Conservation (phyloP, 2,329 filamentous ascomycete species). For the Diaporthe sp. region DNA sequence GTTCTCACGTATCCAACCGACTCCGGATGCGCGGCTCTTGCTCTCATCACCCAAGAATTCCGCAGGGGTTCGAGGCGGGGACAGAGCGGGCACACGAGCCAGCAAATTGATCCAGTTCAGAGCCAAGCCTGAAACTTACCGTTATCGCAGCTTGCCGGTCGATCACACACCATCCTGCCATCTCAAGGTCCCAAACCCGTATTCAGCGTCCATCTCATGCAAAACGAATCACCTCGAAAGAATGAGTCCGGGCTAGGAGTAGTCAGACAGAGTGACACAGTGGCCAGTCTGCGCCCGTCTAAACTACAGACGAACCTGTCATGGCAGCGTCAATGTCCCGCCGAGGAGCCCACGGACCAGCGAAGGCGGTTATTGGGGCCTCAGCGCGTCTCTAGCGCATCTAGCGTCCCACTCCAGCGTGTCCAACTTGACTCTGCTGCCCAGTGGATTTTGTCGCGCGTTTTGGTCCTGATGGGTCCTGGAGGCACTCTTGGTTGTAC, state of each 20-base stretch:
- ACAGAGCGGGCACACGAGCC: neutral
- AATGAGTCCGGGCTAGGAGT: neutral
- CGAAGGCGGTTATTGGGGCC: slow-evolving; percentile 35
- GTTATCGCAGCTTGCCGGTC: slow-evolving; percentile 21
- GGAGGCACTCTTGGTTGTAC: neutral
- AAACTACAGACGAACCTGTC: slow-evolving; percentile 28
- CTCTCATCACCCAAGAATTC: neutral
- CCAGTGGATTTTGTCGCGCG: slow-evolving; percentile 21
- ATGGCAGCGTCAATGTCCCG: neutral
- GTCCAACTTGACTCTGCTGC: slow-evolving; percentile 7
- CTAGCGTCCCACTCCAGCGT: slow-evolving; percentile 22
- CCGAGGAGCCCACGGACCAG: slow-evolving; percentile 12
- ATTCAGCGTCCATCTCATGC: slow-evolving; percentile 8
- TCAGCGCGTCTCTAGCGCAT: slow-evolving; percentile 36
- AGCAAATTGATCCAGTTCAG: slow-evolving; percentile 8
- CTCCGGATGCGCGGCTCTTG: neutral
- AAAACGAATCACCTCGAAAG: slow-evolving; percentile 1
- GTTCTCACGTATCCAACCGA: neutral
- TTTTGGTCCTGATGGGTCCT: slow-evolving; percentile 22
- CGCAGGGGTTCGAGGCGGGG: slow-evolving; percentile 13
- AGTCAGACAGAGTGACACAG: slow-evolving; percentile 18
- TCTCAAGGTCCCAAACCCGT: neutral
- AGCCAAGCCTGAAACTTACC: slow-evolving; percentile 32
- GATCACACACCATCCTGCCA: slow-evolving; percentile 28
- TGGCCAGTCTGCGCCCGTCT: neutral